Evolutionary conservation across 1,284 basidiomycete genomes (phyloP).

Genomic region (Mrakiaceae sp.): DNA sequence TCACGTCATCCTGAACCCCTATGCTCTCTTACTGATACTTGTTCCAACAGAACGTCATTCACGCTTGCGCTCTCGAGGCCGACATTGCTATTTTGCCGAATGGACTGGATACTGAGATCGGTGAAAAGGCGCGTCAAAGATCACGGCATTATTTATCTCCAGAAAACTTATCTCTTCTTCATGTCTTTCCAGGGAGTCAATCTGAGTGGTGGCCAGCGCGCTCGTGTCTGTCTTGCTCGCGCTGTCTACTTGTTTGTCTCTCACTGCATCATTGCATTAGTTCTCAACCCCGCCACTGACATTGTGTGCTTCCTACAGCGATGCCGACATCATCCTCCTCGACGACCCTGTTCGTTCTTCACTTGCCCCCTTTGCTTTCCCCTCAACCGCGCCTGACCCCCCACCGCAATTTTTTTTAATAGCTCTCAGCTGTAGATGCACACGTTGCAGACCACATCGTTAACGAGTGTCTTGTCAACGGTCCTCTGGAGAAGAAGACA

Average conservation of each 20-base stretch:
- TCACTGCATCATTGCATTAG: constrained; percentile 25
- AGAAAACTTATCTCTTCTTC: not conserved
- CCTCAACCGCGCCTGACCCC: too few species aligned
- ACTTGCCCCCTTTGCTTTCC: too few species aligned
- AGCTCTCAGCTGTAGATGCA: constrained; percentile 56
- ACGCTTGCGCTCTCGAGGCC: constrained; percentile 22
- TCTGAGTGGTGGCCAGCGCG: constrained; percentile 44
- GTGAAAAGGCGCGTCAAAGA: constrained; percentile 46
- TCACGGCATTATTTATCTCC: constrained; percentile 11
- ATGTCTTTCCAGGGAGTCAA: constrained; percentile 43
- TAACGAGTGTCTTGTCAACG: constrained; percentile 9
- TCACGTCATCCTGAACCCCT: not conserved
- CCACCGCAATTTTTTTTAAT: constrained; percentile 13
- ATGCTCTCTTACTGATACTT: not conserved
- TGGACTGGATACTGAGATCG: constrained; percentile 50
- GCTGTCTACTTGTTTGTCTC: constrained; percentile 58
- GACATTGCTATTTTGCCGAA: constrained; percentile 25
- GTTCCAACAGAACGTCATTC: not conserved
- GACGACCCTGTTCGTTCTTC: constrained; percentile 43
- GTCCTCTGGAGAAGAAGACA: constrained; percentile 12
- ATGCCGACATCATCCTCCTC: constrained; percentile 38
- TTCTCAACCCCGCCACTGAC: constrained; percentile 30
- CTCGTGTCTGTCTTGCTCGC: constrained; percentile 63
- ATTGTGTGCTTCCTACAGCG: constrained; percentile 28
- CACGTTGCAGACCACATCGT: constrained; percentile 20